Percentiles rank a stretch among this genome's conserved stretches.
These are phyloP conservation scores for Cornus controversa DNA, from an alignment of 148 eudicot species.

Conservation along the genomic window DNA sequence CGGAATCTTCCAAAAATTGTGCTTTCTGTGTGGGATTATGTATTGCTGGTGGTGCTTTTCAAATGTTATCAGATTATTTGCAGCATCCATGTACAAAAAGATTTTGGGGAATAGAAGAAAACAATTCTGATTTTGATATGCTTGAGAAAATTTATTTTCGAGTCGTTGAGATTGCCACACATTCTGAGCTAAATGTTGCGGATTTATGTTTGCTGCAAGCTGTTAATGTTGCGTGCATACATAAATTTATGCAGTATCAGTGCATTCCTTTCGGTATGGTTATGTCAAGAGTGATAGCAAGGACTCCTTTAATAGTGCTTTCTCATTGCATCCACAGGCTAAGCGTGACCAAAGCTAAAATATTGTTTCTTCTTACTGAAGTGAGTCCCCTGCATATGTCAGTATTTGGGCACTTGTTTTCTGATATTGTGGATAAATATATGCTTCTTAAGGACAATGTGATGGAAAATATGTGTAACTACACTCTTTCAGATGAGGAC, in stretches of 20 bases:
- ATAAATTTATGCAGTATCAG: slow-evolving; percentile 27
- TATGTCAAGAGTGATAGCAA: slow-evolving; percentile 53
- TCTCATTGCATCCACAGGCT: slow-evolving; percentile 50
- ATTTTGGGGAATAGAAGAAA: slow-evolving; percentile 34
- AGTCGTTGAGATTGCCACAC: slow-evolving; percentile 43
- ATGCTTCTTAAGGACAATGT: slow-evolving; percentile 18
- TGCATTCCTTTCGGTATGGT: slow-evolving; percentile 43
- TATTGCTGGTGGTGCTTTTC: slow-evolving; percentile 64
- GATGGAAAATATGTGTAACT: slow-evolving; percentile 17
- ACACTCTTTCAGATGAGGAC: slow-evolving; percentile 44
- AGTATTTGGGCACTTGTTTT: slow-evolving; percentile 58
- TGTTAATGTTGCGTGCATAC: slow-evolving; percentile 40
- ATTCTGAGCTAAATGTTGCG: slow-evolving; percentile 48
- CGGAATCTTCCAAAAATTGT: slow-evolving; percentile 32
- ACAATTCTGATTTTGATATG: slow-evolving; percentile 35
- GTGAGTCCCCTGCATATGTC: slow-evolving; percentile 71
- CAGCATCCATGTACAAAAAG: slow-evolving; percentile 27
- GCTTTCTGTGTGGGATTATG: slow-evolving; percentile 53
- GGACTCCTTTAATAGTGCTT: slow-evolving; percentile 51
- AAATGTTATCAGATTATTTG: slow-evolving; percentile 39
- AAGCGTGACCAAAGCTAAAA: slow-evolving; percentile 51
- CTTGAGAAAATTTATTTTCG: slow-evolving; percentile 60
- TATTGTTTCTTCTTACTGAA: slow-evolving; percentile 53
- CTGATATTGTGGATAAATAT: slow-evolving; percentile 37
- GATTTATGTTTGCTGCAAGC: slow-evolving; percentile 76